Evolutionary conservation across 2,329 filamentous ascomycete genomes (phyloP), one percentile per base, ranked within the genome.

Genomic region (Immersiporthe knoxdaviesiana): DNA sequence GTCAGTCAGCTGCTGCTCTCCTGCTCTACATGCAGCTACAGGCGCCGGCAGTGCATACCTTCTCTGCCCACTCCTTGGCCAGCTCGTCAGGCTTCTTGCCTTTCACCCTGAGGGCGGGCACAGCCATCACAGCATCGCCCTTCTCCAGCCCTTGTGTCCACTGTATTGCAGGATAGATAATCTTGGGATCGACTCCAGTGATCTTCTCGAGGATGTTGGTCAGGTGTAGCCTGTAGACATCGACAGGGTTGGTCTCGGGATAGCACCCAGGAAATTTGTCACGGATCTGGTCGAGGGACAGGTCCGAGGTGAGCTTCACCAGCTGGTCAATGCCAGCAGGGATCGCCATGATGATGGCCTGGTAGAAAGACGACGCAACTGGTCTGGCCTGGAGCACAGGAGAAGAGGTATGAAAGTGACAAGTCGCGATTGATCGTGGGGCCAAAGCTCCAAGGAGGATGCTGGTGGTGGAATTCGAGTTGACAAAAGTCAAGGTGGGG

Each of bases 91-190:
- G 88, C 77, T 91, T 91, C 78, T 84, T 84, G 72, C 89, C 89
- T 81, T 91, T 95, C 75, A 95, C 81, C 71, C 93, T 86, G 72
- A 97, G 85, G n/a, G 92, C 91, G 21, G 93, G 92, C 11, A 93
- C 88, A 11, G 93, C 90, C 61, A 97, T 81, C 66, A 92, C 87
- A 74, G 97, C 81, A 80, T 97, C 93, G 62, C 93, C 93, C 83
- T 94, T 93, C 73, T 96, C 93, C 30, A 94, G 84, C 50, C 90
- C 88, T 72, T 88, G 84, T 6, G 93, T 95, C 92, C 92, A 95
- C 81, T 91, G 87, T 56, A 97, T 82, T 50, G 89, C 88, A 35
- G 88, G 88, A 81, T 92, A 94, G 77, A 97, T 90, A 74, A 93
- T 88, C 66, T 85, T 83, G 44, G 85, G 78, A 69, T 92, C 90